Base-by-base conservation (phyloP, 495 filamentous ascomycete species). In the Penicillium atrosanguineum region DNA sequence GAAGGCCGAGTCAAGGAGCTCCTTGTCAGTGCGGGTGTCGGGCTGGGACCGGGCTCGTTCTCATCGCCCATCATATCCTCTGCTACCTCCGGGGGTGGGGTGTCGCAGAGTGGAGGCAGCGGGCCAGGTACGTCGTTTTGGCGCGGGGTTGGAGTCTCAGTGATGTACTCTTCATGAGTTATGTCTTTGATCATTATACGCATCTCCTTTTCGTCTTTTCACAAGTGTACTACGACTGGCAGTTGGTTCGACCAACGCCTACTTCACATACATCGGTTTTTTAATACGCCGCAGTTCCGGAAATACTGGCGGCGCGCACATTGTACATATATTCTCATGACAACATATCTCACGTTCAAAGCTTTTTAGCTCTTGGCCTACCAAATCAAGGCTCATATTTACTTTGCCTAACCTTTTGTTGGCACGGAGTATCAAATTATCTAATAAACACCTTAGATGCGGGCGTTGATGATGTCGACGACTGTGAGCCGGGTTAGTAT, bases 1-100 rank as follows among this genome's bases (percentile, higher is more conserved):
- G 94, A 97, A 68, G 94, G 94, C 1, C 79, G 91, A 50, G 77
- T 93, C 42, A 97, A 97, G 73, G 91, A 96, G 62, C 72, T 98
- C 41, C 77, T 98, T 52, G 94, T 97, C 61, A 95, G 89, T 62
- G 80, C 95, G 21, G 94, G 94, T 3, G 86, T 88, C 18, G 87
- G 81, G 14, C 75, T 94, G 39, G 90, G 74, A 12, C 75, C 75
- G n/a, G 68, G 73, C 8, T 74, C 67, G 47, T 84, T 70, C 50
- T 72, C 72, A 12, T 60, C 64, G 1, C 72, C 69, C 16, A 69
- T 57, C 44, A 39, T 50, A 36, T 55, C 64, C 25, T 69, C 60
- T 36, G 52, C 55, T 47, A 42, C 60, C 40, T 48, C 58, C 54
- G 55, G 52, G 29, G 48, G 62, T 55, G 61, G 76, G 43, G 67